Evolutionary conservation across 345 rosid species (phyloP), one percentile per base, ranked within the genome.

Genomic region (Lumnitzera racemosa): DNA sequence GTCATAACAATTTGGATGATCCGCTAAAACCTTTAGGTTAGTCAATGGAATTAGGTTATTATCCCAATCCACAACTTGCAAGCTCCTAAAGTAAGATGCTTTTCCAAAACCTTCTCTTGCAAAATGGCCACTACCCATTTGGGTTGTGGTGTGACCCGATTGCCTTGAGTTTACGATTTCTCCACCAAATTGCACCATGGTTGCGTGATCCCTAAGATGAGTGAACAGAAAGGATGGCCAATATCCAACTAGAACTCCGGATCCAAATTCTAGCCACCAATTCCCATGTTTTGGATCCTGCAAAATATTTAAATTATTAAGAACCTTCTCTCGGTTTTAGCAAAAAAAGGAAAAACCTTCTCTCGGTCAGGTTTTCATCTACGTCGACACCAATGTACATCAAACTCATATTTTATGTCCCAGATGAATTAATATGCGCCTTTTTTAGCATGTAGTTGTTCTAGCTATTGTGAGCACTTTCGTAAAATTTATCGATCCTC

Each of bases 271-370:
- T 51, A 94, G 80, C 99, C 99, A 94, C 99, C 99, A 94, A 62
- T 94, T 83, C 51, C 99, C 99, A 57, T 90, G 99, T 77, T 94
- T 94, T 46, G 99, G 99, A 81, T 94, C 99, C 99, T 94, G 56
- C 67, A 68, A 25, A 49, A 53, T 41, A 16, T 36, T 4, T n/a
- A 61, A 13, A 17, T 25, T 49, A 24, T 51, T 49, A 56, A 51
- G 46, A 29, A 63, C 20, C 15, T 23, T 3, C 24, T 36, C 10
- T 36, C 7, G 10, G 11, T 36, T 20, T 20, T 20, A 20, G 20
- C 20, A 20, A 20, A 20, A 20, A 20, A 20, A 20, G 20, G 20
- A 56, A 51, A 25, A 29, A 63, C 20, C 15, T 23, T 3, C 24
- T 3, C 10, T 36, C 7, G 10, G 11, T 36, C 43, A 36, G 43